These are phyloP conservation scores for Polychaeton citri DNA, from an alignment of 2,329 filamentous ascomycete species.

Conservation along the genomic window DNA sequence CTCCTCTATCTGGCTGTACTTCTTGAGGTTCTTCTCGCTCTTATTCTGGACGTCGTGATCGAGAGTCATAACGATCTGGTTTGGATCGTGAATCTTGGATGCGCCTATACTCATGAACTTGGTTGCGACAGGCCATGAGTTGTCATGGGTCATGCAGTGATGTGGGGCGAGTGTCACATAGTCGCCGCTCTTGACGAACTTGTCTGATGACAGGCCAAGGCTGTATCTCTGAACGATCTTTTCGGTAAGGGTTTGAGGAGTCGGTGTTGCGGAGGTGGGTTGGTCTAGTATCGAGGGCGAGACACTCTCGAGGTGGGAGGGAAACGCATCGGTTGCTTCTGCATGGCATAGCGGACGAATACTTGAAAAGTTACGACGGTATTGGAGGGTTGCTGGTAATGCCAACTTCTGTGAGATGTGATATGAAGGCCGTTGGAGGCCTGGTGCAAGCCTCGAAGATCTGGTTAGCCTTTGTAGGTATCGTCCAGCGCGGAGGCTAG, in stretches of 20 bases:
- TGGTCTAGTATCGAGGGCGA: slow-evolving; percentile 59
- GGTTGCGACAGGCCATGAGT: slow-evolving; percentile 59
- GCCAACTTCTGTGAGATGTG: not conserved
- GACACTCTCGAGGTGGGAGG: slow-evolving; percentile 48
- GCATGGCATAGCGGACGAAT: slow-evolving; percentile 8
- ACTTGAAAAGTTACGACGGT: not conserved
- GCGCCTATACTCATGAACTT: slow-evolving; percentile 80
- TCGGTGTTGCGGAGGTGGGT: slow-evolving; percentile 35
- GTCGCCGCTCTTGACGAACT: slow-evolving; percentile 66
- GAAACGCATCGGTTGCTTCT: slow-evolving; percentile 42
- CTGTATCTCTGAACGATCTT: slow-evolving; percentile 82
- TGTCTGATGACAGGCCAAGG: slow-evolving; percentile 60
- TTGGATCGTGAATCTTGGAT: slow-evolving; percentile 53
- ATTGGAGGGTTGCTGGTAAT: not conserved
- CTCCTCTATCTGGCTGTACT: slow-evolving; percentile 67
- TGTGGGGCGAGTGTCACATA: slow-evolving; percentile 66
- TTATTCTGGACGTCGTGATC: slow-evolving; percentile 88
- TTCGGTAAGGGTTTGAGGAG: slow-evolving; percentile 72
- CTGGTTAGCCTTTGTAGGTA: not conserved
- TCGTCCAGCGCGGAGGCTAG: slow-evolving; percentile 7
- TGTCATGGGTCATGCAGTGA: slow-evolving; percentile 77
- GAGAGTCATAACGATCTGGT: slow-evolving; percentile 69
- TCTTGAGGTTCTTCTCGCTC: slow-evolving; percentile 62
- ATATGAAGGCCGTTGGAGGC: not conserved
- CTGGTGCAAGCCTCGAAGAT: not conserved